Evolutionary conservation across 2,329 filamentous ascomycete genomes (phyloP).

Genomic region (Rhinocladiella similis): DNA sequence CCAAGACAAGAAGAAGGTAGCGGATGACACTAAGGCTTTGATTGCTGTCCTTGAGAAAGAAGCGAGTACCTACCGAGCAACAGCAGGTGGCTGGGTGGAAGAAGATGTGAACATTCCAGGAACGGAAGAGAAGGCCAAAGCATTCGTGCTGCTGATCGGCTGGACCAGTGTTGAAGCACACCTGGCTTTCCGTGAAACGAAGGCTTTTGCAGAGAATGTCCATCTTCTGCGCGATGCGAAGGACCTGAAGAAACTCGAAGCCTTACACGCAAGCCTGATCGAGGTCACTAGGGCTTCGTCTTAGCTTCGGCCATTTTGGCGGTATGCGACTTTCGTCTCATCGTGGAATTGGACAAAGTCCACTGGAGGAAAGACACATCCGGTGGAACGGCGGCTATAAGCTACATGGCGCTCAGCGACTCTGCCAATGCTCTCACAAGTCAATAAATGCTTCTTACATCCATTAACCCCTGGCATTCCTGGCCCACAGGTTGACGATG

Average conservation of each 20-base stretch:
- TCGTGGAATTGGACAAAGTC: too few relatives aligned
- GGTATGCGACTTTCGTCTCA: neutral
- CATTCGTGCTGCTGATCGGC: constrained; percentile 34
- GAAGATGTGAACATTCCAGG: constrained; percentile 34
- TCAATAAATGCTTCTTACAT: neutral
- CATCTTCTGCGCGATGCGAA: constrained; percentile 15
- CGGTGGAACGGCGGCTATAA: neutral
- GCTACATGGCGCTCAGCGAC: neutral
- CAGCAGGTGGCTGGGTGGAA: constrained; percentile 28
- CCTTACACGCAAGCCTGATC: constrained; percentile 22
- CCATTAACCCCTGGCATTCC: too few relatives aligned
- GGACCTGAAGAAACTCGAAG: constrained; percentile 22
- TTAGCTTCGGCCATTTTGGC: neutral
- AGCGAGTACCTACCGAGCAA: constrained; percentile 22
- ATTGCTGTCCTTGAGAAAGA: constrained; percentile 17
- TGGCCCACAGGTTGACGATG: too few relatives aligned
- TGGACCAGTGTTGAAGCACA: constrained; percentile 43
- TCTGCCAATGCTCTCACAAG: neutral
- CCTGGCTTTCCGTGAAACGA: constrained; percentile 36
- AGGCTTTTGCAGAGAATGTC: constrained; percentile 37
- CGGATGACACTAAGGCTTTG: constrained; percentile 13
- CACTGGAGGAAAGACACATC: neutral
- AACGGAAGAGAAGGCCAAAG: constrained; percentile 32
- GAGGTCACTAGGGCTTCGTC: neutral
- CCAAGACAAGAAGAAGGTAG: constrained; percentile 18